Base-by-base conservation (phyloP, 176 grass and related monocot genomes). In the Poa pratensis region DNA sequence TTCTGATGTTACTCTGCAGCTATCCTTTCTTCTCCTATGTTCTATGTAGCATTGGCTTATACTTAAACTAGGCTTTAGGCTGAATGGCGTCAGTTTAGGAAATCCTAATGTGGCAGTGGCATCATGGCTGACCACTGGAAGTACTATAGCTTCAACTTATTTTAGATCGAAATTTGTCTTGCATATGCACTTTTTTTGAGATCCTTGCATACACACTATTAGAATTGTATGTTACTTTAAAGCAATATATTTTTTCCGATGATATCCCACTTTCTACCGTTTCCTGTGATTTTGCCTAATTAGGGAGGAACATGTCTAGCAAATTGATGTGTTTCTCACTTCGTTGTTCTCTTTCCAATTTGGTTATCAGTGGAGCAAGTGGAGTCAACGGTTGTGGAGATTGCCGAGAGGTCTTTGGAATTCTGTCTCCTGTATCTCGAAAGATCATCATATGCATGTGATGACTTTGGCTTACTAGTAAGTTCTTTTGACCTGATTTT, bases 381-480 rank as follows among this genome's bases (percentile, higher is more conserved):
- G 34, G 91, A 95, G 22, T 71, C 69, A 50, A 88, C 75, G 13
- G 80, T 90, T 51, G 82, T 89, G 78, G 88, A 92, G 82, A 90
- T 93, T 81, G 77, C 92, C 14, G 96, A 91, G 69, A 95, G 87
- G 83, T 86, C 93, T n/a, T 72, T 95, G 91, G 93, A 94, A 63
- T 90, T 98, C 49, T 90, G 85, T 84, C 83, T 98, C 75, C 66
- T 86, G 20, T 83, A 82, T 89, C 83, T 98, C 5, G 96, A 98
- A 87, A 92, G 89, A 87, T 98, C 96, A 85, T 84, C 88, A 30
- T 92, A 83, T 68, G 87, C 81, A 40, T 87, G 87, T 67, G 90
- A 95, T 84, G 96, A 95, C 84, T 90, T 94, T 59, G 83, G 91
- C 32, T 92, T 95, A 83, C 86, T 89, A 86, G 93, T 98, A 89